A percentile compares a stretch with the other conserved stretches of the same genome.
Conservation (phyloP, 2,329 filamentous ascomycete species). For the Dactylellina parvicollis region DNA sequence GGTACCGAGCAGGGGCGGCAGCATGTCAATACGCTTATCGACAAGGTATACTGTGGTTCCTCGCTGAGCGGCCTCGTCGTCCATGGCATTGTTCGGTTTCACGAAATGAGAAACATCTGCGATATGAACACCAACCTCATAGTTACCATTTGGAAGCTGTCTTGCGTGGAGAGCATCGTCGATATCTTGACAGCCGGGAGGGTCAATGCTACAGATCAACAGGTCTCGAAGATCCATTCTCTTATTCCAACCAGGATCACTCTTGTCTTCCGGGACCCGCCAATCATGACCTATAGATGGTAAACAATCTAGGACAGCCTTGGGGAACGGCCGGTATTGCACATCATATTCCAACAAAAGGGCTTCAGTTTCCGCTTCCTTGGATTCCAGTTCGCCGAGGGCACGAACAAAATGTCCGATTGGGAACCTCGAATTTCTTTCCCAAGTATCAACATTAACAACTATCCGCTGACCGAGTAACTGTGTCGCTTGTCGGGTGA, state of each 20-base stretch:
- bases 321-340: slow-evolving; percentile 95
- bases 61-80: slow-evolving; percentile 89
- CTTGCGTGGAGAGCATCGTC: slow-evolving; percentile 94
- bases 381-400: slow-evolving; percentile 91
- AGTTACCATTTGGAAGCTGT: slow-evolving; percentile 87
- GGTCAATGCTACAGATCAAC: slow-evolving; percentile 96
- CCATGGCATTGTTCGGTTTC: slow-evolving; percentile 96
- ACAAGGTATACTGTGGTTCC: slow-evolving; percentile 97
- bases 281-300: slow-evolving; percentile 91
- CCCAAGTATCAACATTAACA: slow-evolving; percentile 94
- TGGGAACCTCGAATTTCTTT: slow-evolving; percentile 89
- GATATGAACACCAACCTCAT: slow-evolving; percentile 96
- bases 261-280: slow-evolving; percentile 82
- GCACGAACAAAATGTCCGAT: slow-evolving; percentile 93
- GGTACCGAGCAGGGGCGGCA: slow-evolving; percentile 93
- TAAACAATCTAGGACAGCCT: slow-evolving; percentile 91
- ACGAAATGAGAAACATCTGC: slow-evolving; percentile 99
- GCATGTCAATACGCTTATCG: slow-evolving; percentile 99
- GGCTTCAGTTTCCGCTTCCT: slow-evolving; percentile 97
- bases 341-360: slow-evolving; percentile 95
- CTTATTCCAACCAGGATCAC: slow-evolving; percentile 86
- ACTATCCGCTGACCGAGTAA: slow-evolving; percentile 90
- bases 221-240: slow-evolving; percentile 84
- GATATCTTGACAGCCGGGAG: slow-evolving; percentile 94
- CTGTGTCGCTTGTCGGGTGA: slow-evolving; percentile 88